Percentiles rank a stretch among this genome's conserved stretches.
Conservation (phyloP, 768 basidiomycete genomes). For the Calvatia gigantea region DNA sequence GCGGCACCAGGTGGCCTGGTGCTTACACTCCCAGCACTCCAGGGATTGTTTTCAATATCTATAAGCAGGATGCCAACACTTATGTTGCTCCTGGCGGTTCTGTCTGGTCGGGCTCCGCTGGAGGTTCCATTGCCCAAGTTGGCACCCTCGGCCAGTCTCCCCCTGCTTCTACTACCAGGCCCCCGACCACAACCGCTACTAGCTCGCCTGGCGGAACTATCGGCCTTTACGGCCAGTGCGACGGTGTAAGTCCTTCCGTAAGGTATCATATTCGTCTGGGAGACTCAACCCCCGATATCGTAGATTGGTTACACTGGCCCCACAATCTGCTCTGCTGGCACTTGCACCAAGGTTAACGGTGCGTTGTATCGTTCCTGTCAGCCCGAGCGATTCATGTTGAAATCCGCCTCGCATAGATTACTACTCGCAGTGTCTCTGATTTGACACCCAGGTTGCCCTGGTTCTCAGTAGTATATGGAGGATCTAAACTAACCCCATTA, state of each 20-base stretch:
- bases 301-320: conserved; percentile 1
- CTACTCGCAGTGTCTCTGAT: conserved; percentile 10
- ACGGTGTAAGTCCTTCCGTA: conserved; percentile 12
- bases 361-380: neutral
- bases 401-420: neutral
- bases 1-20: conserved; percentile 28
- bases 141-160: conserved; percentile 15
- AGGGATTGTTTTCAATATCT: conserved; percentile 31
- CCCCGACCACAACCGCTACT: conserved; percentile 1
- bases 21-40: conserved; percentile 27
- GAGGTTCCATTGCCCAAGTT: conserved; percentile 21
- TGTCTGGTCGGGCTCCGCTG: conserved; percentile 28
- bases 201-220: conserved; percentile 9
- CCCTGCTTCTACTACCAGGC: too few relatives aligned
- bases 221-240: conserved; percentile 22
- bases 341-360: conserved; percentile 12
- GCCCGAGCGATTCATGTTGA: neutral
- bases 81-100: conserved; percentile 29
- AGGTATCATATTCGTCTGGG: neutral
- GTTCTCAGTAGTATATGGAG: too few relatives aligned
- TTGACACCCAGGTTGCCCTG: neutral
- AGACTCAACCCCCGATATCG: neutral
- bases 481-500: too few relatives aligned
- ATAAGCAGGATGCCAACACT: conserved; percentile 18
- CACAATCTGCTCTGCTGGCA: conserved; percentile 6